phyloP scores from a whole-genome alignment of 805 yeast genomes.

The Starmerella floris region DNA sequence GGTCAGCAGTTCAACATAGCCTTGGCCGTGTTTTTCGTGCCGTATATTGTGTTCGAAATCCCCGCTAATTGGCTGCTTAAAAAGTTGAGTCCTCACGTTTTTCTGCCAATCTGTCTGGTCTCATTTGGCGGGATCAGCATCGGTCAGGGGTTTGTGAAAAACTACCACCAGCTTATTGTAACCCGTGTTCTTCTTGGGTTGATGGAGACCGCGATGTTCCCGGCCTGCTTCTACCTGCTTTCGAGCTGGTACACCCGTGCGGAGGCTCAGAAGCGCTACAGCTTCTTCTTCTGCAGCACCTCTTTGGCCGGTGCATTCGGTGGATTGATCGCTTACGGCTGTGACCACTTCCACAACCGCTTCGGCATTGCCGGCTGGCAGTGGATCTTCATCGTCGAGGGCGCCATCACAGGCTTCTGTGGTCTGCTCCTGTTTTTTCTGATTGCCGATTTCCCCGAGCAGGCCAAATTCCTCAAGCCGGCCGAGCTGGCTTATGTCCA shows the following conservation, averaged over 20 bases:
- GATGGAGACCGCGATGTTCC: conserved; percentile 60
- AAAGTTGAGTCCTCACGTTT: conserved; percentile 46
- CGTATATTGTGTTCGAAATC: conserved; percentile 51
- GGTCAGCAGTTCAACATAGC: conserved; percentile 53
- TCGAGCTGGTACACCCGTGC: conserved; percentile 49
- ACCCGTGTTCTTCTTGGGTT: conserved; percentile 55
- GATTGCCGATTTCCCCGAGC: conserved; percentile 63
- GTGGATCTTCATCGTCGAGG: conserved; percentile 45
- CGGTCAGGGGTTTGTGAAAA: conserved; percentile 51
- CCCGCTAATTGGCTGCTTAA: conserved; percentile 52
- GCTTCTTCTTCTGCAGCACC: conserved; percentile 57
- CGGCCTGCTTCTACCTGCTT: conserved; percentile 58
- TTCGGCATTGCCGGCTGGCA: conserved; percentile 36
- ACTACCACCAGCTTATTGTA: conserved; percentile 45
- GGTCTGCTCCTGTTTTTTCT: conserved; percentile 33
- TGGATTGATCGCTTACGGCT: conserved; percentile 57
- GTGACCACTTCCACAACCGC: conserved; percentile 39
- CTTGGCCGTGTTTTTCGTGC: conserved; percentile 58
- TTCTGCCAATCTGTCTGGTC: conserved; percentile 47
- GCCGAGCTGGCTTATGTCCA: conserved; percentile 45
- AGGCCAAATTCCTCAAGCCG: conserved; percentile 39
- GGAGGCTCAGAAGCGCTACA: conserved; percentile 58
- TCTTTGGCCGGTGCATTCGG: conserved; percentile 69
- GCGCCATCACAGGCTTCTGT: conserved; percentile 28
- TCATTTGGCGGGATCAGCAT: conserved; percentile 52